Evolutionary conservation across 2,329 filamentous ascomycete species (phyloP).

Genomic region (Leptoxyphium fumago): DNA sequence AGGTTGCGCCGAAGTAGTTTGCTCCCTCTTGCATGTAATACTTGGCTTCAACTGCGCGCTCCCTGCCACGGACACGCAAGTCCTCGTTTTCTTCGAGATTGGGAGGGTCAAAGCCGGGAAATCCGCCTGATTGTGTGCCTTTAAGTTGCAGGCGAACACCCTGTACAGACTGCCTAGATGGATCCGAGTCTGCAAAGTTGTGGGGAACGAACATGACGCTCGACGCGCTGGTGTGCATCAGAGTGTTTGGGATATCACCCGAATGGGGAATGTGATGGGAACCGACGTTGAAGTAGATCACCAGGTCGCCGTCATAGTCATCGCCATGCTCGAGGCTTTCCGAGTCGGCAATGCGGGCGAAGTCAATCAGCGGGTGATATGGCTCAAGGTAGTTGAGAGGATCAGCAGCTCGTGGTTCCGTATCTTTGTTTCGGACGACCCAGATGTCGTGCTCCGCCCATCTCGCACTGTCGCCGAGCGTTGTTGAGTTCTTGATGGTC

Average conservation of each 20-base stretch:
- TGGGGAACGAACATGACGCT: conserved; percentile 20
- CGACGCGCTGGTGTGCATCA: conserved; percentile 16
- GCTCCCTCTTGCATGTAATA: conserved; percentile 8
- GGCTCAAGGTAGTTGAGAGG: conserved; percentile 32
- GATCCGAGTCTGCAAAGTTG: conserved; percentile 18
- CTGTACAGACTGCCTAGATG: conserved; percentile 13
- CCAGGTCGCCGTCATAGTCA: conserved; percentile 17
- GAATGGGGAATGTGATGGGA: conserved; percentile 34
- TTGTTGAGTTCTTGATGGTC: conserved; percentile 35
- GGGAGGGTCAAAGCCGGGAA: conserved; percentile 6
- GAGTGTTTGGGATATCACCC: conserved; percentile 18
- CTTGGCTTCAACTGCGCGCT: conserved; percentile 4
- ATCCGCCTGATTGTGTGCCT: conserved; percentile 11
- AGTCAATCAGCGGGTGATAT: conserved; percentile 36
- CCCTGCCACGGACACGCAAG: conserved; percentile 3
- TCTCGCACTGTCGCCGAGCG: conserved; percentile 29
- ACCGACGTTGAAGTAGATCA: conserved; percentile 38
- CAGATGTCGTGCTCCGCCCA: conserved; percentile 40
- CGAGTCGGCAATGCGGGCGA: conserved; percentile 34
- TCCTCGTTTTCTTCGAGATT: conserved; percentile 3
- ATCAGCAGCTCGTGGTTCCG: conserved; percentile 33
- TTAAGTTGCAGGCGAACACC: conserved; percentile 17
- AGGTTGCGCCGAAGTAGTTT: conserved; percentile 16
- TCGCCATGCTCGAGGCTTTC: conserved; percentile 28
- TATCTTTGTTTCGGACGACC: conserved; percentile 37